These are phyloP conservation scores for Thielaviopsis cerberus DNA, from an alignment of 2,329 filamentous ascomycete genomes.

Conservation along the genomic window DNA sequence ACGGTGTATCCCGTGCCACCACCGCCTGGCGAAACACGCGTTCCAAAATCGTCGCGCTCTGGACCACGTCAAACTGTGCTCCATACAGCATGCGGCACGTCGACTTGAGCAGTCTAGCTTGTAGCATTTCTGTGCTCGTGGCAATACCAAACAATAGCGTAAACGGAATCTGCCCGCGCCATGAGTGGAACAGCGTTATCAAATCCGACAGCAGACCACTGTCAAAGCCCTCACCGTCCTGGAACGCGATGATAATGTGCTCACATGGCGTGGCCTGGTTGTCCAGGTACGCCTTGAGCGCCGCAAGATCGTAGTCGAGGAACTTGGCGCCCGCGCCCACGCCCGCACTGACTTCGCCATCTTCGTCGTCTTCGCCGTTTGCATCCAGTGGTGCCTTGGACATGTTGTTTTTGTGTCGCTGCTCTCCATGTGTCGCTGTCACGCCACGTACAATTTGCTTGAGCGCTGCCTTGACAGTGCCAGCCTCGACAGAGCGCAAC, in stretches of 20 bases:
- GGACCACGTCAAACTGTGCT: constrained; percentile 58
- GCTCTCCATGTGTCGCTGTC: constrained; percentile 21
- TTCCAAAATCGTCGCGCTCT: constrained; percentile 53
- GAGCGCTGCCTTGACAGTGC: constrained; percentile 51
- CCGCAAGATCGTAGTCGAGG: constrained; percentile 62
- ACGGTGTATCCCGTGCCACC: constrained; percentile 32
- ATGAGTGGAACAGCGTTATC: constrained; percentile 45
- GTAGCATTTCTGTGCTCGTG: constrained; percentile 63
- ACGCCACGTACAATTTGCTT: constrained; percentile 56
- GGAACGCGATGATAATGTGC: constrained; percentile 53
- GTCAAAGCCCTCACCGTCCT: constrained; percentile 72
- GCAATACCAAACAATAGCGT: constrained; percentile 62
- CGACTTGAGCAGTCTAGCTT: constrained; percentile 51
- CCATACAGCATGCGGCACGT: constrained; percentile 50
- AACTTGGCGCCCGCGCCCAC: constrained; percentile 25
- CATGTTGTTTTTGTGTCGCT: background rate
- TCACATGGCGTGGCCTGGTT: constrained; percentile 24
- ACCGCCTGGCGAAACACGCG: constrained; percentile 50
- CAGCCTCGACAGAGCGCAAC: constrained; percentile 50
- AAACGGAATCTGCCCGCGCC: constrained; percentile 60
- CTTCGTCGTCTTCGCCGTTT: constrained; percentile 1
- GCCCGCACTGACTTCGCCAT: background rate
- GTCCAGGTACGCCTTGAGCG: constrained; percentile 42
- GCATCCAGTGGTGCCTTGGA: background rate
- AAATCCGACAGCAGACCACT: constrained; percentile 52